Evolutionary conservation across 176 grass and related monocot species (phyloP), one percentile per base, ranked within the genome.

Genomic region (Ampelocalamus luodianensis): DNA sequence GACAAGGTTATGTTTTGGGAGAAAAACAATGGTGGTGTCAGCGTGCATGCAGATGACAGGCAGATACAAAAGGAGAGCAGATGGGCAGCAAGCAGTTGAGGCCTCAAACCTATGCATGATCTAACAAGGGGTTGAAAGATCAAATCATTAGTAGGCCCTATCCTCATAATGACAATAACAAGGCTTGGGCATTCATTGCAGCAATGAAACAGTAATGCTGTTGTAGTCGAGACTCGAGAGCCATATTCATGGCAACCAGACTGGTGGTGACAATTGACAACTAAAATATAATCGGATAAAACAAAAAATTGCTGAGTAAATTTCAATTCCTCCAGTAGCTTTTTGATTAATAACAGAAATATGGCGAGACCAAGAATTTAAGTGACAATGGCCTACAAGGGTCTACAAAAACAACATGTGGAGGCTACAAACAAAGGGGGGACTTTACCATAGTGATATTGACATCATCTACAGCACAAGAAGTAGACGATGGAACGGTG

Each of bases 371-470:
- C 8, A 74, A 72, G 24, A 81, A 80, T 32, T 14, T n/a, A 71
- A 67, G 39, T 18, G 27, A 64, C 46, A 54, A 37, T 71, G 64
- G n/a, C 56, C 55, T 72, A 63, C 67, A 64, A 34, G n/a, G 12
- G 80, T 72, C 38, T 45, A 80, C 44, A 71, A 74, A 79, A 79
- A 42, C 24, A 62, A 51, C 68, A 55, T 78, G 17, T 29, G 32
- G 13, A 48, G 4, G 46, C 85, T 80, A 73, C 51, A 66, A 80
- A 86, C 18, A 72, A 72, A 74, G 63, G 44, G 13, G 34, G 45
- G 45, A 45, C 80, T 61, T 66, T 49, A 72, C 70, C 69, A 81
- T 26, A 75, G 85, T 38, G 74, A 63, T 42, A 71, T 37, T 72
- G 48, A 69, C 10, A 27, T 43, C 85, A 67, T 67, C 70, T 65